phyloP scores from a whole-genome alignment of 192 early-diverging fungal species.

The Podila epicladia region DNA sequence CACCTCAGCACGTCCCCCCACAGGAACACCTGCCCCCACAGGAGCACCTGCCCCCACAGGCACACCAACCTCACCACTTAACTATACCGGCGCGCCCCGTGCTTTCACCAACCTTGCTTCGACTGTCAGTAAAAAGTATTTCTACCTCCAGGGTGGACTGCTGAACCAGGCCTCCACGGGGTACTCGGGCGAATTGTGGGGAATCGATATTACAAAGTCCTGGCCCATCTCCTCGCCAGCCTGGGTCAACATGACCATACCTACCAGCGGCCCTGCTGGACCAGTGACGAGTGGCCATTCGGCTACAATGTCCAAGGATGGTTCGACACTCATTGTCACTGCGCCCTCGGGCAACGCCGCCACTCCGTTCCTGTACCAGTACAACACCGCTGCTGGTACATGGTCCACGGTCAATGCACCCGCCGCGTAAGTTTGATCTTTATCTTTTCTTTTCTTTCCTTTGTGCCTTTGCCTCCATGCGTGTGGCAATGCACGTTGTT shows the following conservation, averaged over 20 bases:
- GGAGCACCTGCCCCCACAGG: neutral
- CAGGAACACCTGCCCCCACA: neutral
- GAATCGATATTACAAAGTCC: constrained; percentile 21
- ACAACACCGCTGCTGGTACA: constrained; percentile 7
- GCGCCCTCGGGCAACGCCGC: constrained; percentile 11
- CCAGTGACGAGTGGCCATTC: constrained; percentile 4
- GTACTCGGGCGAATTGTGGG: constrained; percentile 9
- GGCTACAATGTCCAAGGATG: constrained; percentile 30
- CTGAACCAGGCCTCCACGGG: neutral
- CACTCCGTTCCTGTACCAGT: constrained; percentile 16
- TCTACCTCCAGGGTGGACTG: constrained; percentile 30
- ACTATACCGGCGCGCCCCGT: neutral
- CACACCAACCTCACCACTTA: too few species aligned
- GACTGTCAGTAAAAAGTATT: constrained; percentile 4
- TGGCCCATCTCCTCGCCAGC: constrained; percentile 11
- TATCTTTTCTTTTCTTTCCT: neutral
- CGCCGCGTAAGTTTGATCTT: constrained; percentile 24
- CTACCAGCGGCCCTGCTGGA: neutral
- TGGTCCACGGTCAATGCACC: constrained; percentile 28
- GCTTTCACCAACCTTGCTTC: constrained; percentile 25
- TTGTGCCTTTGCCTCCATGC: neutral
- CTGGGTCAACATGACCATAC: constrained; percentile 18
- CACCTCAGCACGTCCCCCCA: neutral
- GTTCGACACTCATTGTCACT: constrained; percentile 17
- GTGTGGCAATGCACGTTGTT: neutral